Evolutionary conservation across 306 rosid species (phyloP).

Genomic region (Quercus glauca): DNA sequence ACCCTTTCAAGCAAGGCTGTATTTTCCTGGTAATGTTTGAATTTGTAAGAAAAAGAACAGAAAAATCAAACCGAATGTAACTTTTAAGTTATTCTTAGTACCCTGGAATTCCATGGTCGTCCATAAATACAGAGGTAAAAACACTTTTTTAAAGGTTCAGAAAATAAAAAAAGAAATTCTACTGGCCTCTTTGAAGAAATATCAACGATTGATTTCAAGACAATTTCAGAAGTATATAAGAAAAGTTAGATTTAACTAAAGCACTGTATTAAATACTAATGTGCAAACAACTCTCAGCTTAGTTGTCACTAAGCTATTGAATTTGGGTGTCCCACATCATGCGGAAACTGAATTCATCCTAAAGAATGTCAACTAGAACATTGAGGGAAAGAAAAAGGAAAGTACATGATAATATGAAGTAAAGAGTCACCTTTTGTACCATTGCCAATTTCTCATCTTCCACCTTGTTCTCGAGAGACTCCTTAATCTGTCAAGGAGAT

Average conservation of each 20-base stretch:
- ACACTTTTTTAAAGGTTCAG: neutral
- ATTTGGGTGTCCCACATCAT: neutral
- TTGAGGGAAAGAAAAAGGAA: neutral
- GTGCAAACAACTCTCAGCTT: neutral
- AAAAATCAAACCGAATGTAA: neutral
- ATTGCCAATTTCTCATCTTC: conserved; percentile 41
- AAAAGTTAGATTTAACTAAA: neutral
- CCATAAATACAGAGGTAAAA: neutral
- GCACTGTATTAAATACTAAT: neutral
- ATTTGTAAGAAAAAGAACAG: conserved; percentile 21
- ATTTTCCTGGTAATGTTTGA: conserved; percentile 48
- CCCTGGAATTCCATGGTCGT: neutral
- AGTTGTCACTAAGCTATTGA: neutral
- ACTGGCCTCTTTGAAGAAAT: neutral
- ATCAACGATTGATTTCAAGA: neutral
- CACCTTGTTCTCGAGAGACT: conserved; percentile 33
- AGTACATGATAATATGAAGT: neutral
- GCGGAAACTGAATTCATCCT: neutral
- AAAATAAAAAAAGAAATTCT: neutral
- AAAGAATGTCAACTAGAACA: neutral
- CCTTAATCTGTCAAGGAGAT: conserved; percentile 40
- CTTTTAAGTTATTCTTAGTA: neutral
- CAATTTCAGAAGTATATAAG: neutral
- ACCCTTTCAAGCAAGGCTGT: conserved; percentile 37
- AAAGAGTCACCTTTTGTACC: conserved; percentile 52